These are phyloP conservation scores for Geotrichum australiense DNA, from an alignment of 1,139 yeast genomes.

Conservation along the genomic window DNA sequence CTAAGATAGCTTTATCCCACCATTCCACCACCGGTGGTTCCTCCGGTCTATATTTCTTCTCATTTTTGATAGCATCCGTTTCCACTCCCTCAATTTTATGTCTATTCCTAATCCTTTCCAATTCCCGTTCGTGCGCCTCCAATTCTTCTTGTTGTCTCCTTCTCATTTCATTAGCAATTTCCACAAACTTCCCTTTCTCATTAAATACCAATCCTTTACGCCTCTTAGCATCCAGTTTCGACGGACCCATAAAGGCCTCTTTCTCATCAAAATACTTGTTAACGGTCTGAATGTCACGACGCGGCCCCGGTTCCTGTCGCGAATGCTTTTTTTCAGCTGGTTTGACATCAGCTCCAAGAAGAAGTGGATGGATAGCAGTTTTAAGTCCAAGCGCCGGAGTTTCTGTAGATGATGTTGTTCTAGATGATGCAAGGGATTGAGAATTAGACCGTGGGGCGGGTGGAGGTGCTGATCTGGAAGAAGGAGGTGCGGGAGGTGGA, in stretches of 20 bases:
- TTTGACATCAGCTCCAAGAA: slow-evolving; percentile 29
- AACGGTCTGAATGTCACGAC: background rate
- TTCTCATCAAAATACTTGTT: slow-evolving; percentile 51
- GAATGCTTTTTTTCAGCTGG: slow-evolving; percentile 1
- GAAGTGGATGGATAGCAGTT: slow-evolving; percentile 55
- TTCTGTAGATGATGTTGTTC: background rate
- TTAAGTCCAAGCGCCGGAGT: slow-evolving; percentile 34
- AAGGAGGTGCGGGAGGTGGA: background rate
- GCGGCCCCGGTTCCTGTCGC: slow-evolving; percentile 2
- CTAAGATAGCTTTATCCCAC: slow-evolving; percentile 63
- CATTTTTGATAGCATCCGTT: slow-evolving; percentile 15
- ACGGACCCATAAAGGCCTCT: slow-evolving; percentile 10
- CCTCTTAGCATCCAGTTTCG: slow-evolving; percentile 30
- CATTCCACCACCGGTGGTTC: slow-evolving; percentile 64
- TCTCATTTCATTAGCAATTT: slow-evolving; percentile 48
- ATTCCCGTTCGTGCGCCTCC: slow-evolving; percentile 29
- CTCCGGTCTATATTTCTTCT: slow-evolving; percentile 25
- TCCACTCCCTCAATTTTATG: slow-evolving; percentile 19
- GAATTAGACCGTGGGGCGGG: slow-evolving; percentile 1
- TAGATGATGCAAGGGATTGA: background rate
- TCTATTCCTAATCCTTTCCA: slow-evolving; percentile 21
- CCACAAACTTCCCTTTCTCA: slow-evolving; percentile 55
- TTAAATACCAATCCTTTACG: slow-evolving; percentile 44
- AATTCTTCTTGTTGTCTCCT: slow-evolving; percentile 36
- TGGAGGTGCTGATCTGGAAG: slow-evolving; percentile 8